Percentiles rank a stretch among this genome's conserved stretches.
Evolutionary conservation across 2,329 filamentous ascomycete species (phyloP).

Genomic region (Pseudogymnoascus sp.): DNA sequence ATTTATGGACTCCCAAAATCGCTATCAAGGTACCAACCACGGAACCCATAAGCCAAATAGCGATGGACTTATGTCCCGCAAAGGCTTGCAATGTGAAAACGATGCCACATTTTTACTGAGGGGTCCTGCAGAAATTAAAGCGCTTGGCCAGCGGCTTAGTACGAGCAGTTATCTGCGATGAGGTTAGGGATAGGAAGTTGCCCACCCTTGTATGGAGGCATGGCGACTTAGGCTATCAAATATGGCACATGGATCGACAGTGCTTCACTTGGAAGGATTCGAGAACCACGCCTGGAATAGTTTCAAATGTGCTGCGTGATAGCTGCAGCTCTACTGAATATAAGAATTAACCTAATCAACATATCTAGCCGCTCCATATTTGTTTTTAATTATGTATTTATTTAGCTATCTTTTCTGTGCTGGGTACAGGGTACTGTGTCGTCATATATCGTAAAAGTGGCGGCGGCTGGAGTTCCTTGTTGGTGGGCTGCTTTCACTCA

Average conservation of each 20-base stretch:
- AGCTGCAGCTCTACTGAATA: background rate
- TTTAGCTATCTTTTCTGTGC: background rate
- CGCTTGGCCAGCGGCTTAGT: background rate
- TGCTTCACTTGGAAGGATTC: background rate
- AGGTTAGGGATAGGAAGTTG: background rate
- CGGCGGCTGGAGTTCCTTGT: conserved; percentile 4
- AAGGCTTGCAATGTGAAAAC: background rate
- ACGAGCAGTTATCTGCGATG: background rate
- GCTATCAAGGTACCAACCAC: background rate
- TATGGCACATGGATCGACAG: background rate
- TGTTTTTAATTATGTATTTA: background rate
- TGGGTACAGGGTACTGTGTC: background rate
- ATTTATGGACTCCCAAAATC: background rate
- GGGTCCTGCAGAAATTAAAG: background rate
- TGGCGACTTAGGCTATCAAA: background rate
- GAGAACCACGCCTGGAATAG: background rate
- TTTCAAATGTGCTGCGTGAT: background rate
- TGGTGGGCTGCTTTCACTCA: background rate
- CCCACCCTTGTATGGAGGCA: background rate
- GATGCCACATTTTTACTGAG: background rate
- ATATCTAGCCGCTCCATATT: background rate
- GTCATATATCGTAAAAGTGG: conserved; percentile 6
- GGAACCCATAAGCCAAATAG: background rate
- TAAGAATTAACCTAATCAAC: background rate
- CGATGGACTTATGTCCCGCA: background rate